Percentiles rank a stretch among this genome's conserved stretches.
Evolutionary conservation across 2,329 filamentous ascomycete genomes (phyloP).

Genomic region (Neophaeococcomyces aloes): DNA sequence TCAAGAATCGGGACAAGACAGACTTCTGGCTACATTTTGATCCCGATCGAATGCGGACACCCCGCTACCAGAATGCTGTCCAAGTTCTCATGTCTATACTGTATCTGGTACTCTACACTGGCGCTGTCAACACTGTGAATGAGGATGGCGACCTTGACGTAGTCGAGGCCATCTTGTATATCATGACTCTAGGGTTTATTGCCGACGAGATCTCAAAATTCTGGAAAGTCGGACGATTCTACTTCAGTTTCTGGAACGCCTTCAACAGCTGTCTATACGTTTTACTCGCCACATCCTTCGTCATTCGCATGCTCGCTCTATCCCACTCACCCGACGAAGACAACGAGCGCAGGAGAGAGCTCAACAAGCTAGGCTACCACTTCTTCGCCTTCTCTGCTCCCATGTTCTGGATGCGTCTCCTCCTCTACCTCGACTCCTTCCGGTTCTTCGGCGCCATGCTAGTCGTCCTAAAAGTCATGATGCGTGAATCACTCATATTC

Average conservation of each 20-base stretch:
- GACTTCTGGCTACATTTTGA: conserved; percentile 75
- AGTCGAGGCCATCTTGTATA: conserved; percentile 73
- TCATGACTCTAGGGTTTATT: conserved; percentile 85
- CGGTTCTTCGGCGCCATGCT: conserved; percentile 98
- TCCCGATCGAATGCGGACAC: conserved; percentile 86
- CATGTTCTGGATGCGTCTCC: conserved; percentile 89
- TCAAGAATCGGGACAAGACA: conserved; percentile 68
- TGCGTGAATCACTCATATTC: conserved; percentile 91
- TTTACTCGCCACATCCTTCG: conserved; percentile 66
- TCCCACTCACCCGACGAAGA: conserved; percentile 45
- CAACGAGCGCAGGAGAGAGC: conserved; percentile 45
- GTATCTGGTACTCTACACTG: conserved; percentile 77
- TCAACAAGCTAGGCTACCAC: conserved; percentile 81
- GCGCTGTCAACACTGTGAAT: conserved; percentile 91
- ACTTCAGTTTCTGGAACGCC: conserved; percentile 92
- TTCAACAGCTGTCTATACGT: conserved; percentile 81
- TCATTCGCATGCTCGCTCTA: conserved; percentile 68
- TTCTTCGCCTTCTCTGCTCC: conserved; percentile 87
- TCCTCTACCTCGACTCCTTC: conserved; percentile 87
- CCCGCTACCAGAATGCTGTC: conserved; percentile 81
- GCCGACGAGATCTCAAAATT: conserved; percentile 81
- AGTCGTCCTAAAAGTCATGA: conserved; percentile 89
- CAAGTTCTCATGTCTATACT: conserved; percentile 76
- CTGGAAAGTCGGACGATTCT: conserved; percentile 86
- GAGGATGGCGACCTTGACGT: conserved; percentile 69